Base-by-base conservation (phyloP, 495 filamentous ascomycete species). In the Elaphomyces granulatus region DNA sequence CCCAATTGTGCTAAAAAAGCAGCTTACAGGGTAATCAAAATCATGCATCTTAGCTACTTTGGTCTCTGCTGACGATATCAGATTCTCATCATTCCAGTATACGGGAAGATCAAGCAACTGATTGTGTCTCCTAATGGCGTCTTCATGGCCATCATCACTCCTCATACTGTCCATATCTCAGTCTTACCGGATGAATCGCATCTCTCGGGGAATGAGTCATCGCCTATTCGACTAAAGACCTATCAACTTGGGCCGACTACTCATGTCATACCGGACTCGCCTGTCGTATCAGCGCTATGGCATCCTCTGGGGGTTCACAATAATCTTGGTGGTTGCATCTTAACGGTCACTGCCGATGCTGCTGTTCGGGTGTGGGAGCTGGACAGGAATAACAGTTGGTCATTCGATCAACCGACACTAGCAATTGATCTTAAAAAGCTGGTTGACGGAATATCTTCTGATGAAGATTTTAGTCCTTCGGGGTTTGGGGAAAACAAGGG, bases 291-390 rank as follows among this genome's bases (percentile, higher is more conserved):
- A 4, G 76, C 78, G 8, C 38, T 93, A 42, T 94, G 86, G 86
- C 87, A 94, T 62, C 87, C 87, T 0, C 67, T 92, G 1, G 84
- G 85, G 0, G 68, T 81, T 8, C 72, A 77, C 19, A 78, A 73
- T 15, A 68, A 64, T 40, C 41, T 66, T 12, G 53, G 48, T n/a
- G 63, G 55, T 3, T 78, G 78, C 35, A 61, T 94, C 8, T 81
- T 93, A 2, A 94, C 87, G 0, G 69, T 93, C 34, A 93, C 87
- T 3, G 72, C 73, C 31, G 87, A 93, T 53, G 83, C 85, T 7
- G 74, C 83, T 6, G 81, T 93, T 12, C 76, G 87, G 10, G 59
- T 93, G 20, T 94, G 87, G 87, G 87, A 94, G 56, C 51, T 94
- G 18, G 81, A 83, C 32, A 63, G 74, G 20, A 68, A 76, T 23